A percentile compares a stretch with the other conserved stretches of the same genome.
Evolutionary conservation across 108 stramenopile genomes (phyloP).

Genomic region (Nannochloropsis oceanica): DNA sequence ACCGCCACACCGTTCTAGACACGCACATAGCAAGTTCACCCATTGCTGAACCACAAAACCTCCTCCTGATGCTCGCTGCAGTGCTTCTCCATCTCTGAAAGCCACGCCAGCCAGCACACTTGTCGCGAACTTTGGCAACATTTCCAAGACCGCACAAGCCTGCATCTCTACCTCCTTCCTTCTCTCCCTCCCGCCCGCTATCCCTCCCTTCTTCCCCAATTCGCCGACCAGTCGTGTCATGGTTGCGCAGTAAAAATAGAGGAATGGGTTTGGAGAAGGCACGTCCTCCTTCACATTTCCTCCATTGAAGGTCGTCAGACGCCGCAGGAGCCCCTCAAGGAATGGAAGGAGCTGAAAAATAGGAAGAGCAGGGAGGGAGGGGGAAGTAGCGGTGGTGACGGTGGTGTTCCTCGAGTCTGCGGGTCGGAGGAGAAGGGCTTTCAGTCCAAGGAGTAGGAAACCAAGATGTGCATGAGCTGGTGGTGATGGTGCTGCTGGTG

Average conservation of each 20-base stretch:
- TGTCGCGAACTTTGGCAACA: background rate
- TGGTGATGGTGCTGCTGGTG: too few species aligned
- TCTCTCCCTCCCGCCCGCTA: background rate
- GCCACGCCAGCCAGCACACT: background rate
- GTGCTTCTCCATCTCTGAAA: background rate
- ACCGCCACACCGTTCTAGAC: background rate
- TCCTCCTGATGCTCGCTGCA: background rate
- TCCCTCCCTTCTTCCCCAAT: background rate
- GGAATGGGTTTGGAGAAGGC: background rate
- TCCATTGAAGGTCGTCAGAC: background rate
- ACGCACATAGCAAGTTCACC: background rate
- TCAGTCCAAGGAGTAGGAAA: background rate
- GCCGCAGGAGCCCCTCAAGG: background rate
- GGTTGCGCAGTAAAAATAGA: background rate
- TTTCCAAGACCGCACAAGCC: background rate
- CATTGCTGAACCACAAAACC: background rate
- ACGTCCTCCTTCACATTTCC: background rate
- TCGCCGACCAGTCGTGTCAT: background rate
- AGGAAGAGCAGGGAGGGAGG: background rate
- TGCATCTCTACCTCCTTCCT: background rate
- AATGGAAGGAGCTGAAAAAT: background rate
- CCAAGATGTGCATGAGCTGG: background rate
- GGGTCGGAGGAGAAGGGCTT: background rate
- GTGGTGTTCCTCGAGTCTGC: background rate
- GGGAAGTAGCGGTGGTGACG: background rate